phyloP scores from a whole-genome alignment of 2,329 filamentous ascomycete genomes.

The Calonectria multiphialidica region DNA sequence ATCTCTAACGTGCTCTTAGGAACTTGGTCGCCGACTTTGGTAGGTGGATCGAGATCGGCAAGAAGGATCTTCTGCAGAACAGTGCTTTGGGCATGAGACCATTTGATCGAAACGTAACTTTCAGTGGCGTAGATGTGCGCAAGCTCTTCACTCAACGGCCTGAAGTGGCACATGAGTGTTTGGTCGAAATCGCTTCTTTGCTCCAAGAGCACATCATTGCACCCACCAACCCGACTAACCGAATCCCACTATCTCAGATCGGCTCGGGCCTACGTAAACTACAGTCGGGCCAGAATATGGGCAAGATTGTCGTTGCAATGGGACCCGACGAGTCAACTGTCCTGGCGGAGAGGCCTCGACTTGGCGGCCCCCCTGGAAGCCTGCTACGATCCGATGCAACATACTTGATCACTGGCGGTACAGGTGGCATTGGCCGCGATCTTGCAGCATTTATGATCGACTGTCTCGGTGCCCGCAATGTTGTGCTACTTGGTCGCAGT shows the following conservation, averaged over 20 bases:
- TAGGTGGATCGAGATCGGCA: background rate
- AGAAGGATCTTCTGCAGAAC: background rate
- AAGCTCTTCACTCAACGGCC: background rate
- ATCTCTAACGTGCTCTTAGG: background rate
- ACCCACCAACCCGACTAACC: background rate
- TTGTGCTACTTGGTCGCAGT: conserved; percentile 52
- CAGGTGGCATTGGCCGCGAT: conserved; percentile 59
- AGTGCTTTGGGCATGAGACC: background rate
- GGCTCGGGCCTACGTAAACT: background rate
- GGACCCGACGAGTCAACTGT: background rate
- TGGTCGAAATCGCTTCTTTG: background rate
- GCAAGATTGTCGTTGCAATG: conserved; percentile 3
- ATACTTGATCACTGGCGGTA: conserved; percentile 61
- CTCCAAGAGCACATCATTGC: background rate
- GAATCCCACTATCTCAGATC: background rate
- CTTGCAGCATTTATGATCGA: conserved; percentile 60
- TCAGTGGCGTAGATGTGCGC: background rate
- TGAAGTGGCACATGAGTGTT: background rate
- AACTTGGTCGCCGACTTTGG: conserved; percentile 3
- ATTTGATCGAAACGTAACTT: conserved; percentile 7
- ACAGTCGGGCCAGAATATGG: conserved; percentile 1
- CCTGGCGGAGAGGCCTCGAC: conserved; percentile 3
- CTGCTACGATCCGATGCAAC: conserved; percentile 9
- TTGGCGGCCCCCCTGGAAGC: background rate
- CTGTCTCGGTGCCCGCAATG: conserved; percentile 54